Evolutionary conservation across 352 stramenopile species (phyloP), one percentile per base, ranked within the genome.

Genomic region (Phytophthora podocarpi): DNA sequence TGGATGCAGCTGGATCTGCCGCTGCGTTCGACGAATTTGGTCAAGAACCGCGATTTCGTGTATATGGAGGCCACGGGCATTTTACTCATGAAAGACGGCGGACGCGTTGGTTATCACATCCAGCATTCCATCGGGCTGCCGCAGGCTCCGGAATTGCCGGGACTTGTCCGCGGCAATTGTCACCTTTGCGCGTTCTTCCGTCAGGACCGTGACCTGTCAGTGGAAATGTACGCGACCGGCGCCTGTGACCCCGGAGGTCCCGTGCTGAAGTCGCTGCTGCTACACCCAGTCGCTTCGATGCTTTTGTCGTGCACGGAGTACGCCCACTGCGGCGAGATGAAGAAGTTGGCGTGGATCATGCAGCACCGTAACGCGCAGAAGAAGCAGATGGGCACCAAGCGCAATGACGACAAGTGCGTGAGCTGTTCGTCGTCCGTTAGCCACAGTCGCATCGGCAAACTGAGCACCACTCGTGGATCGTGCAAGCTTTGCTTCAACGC

Each of bases 401-500:
- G 63, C 45, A 46, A 51, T 12, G 62, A 76, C 30, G 56, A 68
- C 32, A 58, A 69, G 24, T 76, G 67, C 24, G 67, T 76, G n/a
- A 72, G 40, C 16, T 76, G 67, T 32, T 64, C 68, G 18, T 37
- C 30, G 18, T 34, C 59, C 0, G 47, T 70, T 7, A 48, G 31
- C 5, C 34, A 61, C 10, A 68, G 58, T 31, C 45, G 57, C 3
- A 56, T 70, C n/a, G 54, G 54, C 40, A 62, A 71, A 26, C 42
- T 74, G 31, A 69, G 68, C 23, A 78, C 71, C 6, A 66, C 59
- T 5, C 64, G 68, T 9, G 57, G 67, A 5, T 72, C 65, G 26
- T 84, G 74, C 21, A 66, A 66, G 39, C 61, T 84, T 6, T 84
- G 74, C 57, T 68, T 72, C 47, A 55, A 76, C n/a, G 58, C 64